Evolutionary conservation across 768 basidiomycete genomes (phyloP).

Genomic region (Boletales sp.): DNA sequence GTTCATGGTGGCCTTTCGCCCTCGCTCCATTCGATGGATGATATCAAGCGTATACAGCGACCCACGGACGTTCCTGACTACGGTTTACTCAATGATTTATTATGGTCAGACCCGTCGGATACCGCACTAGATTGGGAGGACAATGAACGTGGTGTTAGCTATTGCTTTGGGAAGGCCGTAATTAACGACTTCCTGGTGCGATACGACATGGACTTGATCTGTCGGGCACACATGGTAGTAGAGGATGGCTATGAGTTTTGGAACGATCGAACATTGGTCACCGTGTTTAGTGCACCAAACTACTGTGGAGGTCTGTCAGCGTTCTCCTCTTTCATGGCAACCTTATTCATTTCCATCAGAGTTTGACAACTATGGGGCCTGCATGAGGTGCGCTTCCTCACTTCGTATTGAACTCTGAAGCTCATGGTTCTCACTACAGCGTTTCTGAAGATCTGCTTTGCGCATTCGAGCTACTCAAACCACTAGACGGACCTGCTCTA

Average conservation of each 20-base stretch:
- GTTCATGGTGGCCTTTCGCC: slow-evolving; percentile 96
- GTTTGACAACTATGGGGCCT: slow-evolving; percentile 94
- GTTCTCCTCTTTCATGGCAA: slow-evolving; percentile 1
- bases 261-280: slow-evolving; percentile 97
- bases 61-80: slow-evolving; percentile 99
- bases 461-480: slow-evolving; percentile 96
- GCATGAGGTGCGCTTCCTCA: slow-evolving; percentile 68
- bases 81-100: slow-evolving; percentile 91
- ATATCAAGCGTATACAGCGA: slow-evolving; percentile 95
- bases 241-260: slow-evolving; percentile 99
- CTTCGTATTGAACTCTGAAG: slow-evolving; percentile 2
- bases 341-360: slow-evolving; percentile 42
- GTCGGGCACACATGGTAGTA: slow-evolving; percentile 99
- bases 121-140: slow-evolving; percentile 99
- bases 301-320: slow-evolving; percentile 85
- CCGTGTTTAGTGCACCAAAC: slow-evolving; percentile 97
- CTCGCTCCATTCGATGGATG: slow-evolving; percentile 93
- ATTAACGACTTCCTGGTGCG: slow-evolving; percentile 94
- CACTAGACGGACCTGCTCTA: slow-evolving; percentile 88
- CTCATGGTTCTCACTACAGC: slow-evolving; percentile 36
- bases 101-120: slow-evolving; percentile 99
- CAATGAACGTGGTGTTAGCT: slow-evolving; percentile 97
- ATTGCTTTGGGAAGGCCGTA: slow-evolving; percentile 97
- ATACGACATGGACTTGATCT: slow-evolving; percentile 99
- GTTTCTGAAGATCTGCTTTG: slow-evolving; percentile 97